Conservation (phyloP, 345 rosid genomes). For the Erysimum cheiranthoides region DNA sequence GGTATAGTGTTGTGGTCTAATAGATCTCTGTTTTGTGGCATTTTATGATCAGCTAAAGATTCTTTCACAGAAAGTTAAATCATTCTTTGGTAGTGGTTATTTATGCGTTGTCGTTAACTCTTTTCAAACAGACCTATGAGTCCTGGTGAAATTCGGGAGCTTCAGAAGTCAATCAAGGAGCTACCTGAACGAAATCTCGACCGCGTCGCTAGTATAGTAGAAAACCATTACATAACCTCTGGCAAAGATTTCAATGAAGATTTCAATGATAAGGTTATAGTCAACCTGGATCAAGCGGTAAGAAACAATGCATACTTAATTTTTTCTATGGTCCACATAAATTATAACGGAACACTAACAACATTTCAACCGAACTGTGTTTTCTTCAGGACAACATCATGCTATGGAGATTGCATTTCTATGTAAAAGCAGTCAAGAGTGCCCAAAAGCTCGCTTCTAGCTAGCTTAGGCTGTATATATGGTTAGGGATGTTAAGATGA, state of each 20-base stretch:
- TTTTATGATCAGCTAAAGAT: not conserved
- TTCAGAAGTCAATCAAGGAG: conserved; percentile 39
- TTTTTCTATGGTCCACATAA: not conserved
- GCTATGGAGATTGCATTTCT: conserved; percentile 44
- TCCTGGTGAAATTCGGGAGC: conserved; percentile 23
- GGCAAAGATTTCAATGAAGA: conserved; percentile 13
- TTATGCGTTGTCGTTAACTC: not conserved
- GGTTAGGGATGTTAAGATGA: not conserved
- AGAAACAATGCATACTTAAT: not conserved
- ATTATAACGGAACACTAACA: conserved; percentile 4
- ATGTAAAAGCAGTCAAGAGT: conserved; percentile 36
- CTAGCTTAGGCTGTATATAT: conserved; percentile 15
- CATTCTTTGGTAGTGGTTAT: conserved; percentile 15
- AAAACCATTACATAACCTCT: conserved; percentile 10
- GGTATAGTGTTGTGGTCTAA: conserved; percentile 18
- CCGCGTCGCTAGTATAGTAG: conserved; percentile 3
- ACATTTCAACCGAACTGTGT: conserved; percentile 6
- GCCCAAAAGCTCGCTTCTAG: conserved; percentile 32
- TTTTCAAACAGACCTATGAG: conserved; percentile 36
- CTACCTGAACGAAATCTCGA: conserved; percentile 22
- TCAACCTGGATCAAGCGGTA: conserved; percentile 40
- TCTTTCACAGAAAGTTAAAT: not conserved
- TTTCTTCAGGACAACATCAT: conserved; percentile 30
- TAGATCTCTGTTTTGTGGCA: not conserved
- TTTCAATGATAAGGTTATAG: conserved; percentile 21